Evolutionary conservation across 2,329 filamentous ascomycete species (phyloP).

Genomic region (Epichloe hybrida): DNA sequence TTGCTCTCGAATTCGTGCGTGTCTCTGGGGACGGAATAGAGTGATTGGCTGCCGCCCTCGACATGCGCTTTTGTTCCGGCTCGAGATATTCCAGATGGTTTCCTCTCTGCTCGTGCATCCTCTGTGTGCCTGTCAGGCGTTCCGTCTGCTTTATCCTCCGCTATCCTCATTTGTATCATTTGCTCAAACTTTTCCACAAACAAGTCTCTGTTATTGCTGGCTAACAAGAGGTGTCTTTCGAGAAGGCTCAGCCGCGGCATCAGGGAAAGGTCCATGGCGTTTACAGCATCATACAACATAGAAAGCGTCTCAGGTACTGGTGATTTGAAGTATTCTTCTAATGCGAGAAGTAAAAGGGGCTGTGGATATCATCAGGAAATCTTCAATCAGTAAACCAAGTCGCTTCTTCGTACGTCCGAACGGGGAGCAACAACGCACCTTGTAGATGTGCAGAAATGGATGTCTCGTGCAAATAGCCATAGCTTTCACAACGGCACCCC

Average conservation of each 20-base stretch:
- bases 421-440: slow-evolving; percentile 38
- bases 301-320: slow-evolving; percentile 79
- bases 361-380: slow-evolving; percentile 19
- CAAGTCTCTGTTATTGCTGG: slow-evolving; percentile 86
- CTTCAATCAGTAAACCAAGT: background rate
- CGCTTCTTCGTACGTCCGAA: background rate
- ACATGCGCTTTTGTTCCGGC: slow-evolving; percentile 51
- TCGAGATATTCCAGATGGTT: slow-evolving; percentile 37
- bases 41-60: slow-evolving; percentile 38
- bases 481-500: slow-evolving; percentile 89
- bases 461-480: slow-evolving; percentile 99
- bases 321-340: slow-evolving; percentile 94
- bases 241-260: slow-evolving; percentile 76
- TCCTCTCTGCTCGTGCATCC: slow-evolving; percentile 33
- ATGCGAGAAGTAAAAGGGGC: slow-evolving; percentile 76
- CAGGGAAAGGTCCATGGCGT: slow-evolving; percentile 89
- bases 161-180: slow-evolving; percentile 75
- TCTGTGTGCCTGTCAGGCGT: slow-evolving; percentile 25
- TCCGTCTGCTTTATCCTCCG: slow-evolving; percentile 42
- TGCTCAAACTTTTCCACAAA: slow-evolving; percentile 96
- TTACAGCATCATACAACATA: slow-evolving; percentile 81
- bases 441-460: slow-evolving; percentile 97
- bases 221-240: slow-evolving; percentile 75
- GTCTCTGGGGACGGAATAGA: slow-evolving; percentile 72
- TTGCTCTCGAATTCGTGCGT: slow-evolving; percentile 96